Base-by-base conservation (phyloP, 2,329 filamentous ascomycete genomes). In the Cladosporium sp. region DNA sequence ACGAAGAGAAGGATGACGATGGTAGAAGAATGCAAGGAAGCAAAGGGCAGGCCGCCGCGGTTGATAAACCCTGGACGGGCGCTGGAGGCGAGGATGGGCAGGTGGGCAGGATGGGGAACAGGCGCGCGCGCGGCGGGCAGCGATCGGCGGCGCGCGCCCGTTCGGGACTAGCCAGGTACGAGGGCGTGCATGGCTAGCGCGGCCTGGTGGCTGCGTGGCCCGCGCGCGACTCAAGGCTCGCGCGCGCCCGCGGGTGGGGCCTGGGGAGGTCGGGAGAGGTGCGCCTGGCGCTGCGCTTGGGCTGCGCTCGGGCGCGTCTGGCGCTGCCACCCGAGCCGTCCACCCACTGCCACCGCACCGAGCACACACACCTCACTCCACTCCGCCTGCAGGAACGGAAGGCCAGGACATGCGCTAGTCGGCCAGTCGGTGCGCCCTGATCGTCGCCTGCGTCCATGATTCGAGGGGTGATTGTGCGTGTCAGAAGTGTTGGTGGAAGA, bases 51-150 rank as follows among this genome's bases (percentile, higher is more conserved):
- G 43, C 57, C 54, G 57, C 57, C 52, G 56, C 55, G 53, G 57
- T 62, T 61, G 56, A 63, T 62, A 60, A 64, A 64, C 61, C 61
- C 59, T 64, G 62, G 61, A 60, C 54, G 49, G 52, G 54, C 53
- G 54, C 57, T 52, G 54, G 61, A 58, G 56, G 46, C 54, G 55
- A 53, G 52, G 55, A 57, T 57, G 58, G 59, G 55, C 56, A 56
- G 54, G 22, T 28, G 22, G 22, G 22, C 22, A 28, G 22, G 22
- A 28, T 28, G 22, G 22, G 22, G 22, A 28, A 28, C 22, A 28
- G 22, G 22, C 22, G 22, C 22, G 22, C 22, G 22, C 22, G 22
- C 22, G 22, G 22, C 22, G 22, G 22, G 22, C 22, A 28, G 22
- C 22, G 22, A 28, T 28, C 22, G 22, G 22, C 22, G 22, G 22